These are phyloP conservation scores for Castanea crenata DNA, from an alignment of 306 rosid genomes.

Conservation along the genomic window DNA sequence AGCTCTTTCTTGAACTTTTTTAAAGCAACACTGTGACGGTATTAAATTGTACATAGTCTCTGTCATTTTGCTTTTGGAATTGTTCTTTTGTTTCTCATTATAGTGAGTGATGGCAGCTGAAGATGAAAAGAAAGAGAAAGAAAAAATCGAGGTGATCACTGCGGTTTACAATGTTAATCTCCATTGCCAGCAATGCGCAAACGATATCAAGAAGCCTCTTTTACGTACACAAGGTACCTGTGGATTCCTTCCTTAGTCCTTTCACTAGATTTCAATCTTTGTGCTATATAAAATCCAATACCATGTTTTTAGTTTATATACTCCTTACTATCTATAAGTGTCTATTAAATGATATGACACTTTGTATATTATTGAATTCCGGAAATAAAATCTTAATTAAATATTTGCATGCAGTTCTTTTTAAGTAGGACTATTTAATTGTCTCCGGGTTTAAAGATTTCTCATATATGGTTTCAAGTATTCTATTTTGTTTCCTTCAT, in stretches of 20 bases:
- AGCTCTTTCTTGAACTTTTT: neutral
- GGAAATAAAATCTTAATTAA: too few relatives aligned
- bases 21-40: neutral
- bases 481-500: neutral
- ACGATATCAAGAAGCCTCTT: constrained; percentile 72
- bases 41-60: neutral
- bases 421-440: neutral
- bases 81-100: neutral
- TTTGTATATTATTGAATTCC: too few relatives aligned
- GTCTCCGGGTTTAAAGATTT: neutral
- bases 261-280: neutral
- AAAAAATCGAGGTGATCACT: constrained; percentile 34
- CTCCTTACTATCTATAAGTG: too few relatives aligned
- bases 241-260: neutral
- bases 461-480: too few relatives aligned
- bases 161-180: constrained; percentile 74
- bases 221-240: constrained; percentile 43
- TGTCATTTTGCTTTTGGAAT: neutral
- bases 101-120: constrained; percentile 39
- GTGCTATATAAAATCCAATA: neutral
- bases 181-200: constrained; percentile 80
- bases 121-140: constrained; percentile 30
- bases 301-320: neutral
- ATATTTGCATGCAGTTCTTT: too few relatives aligned
- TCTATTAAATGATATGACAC: too few relatives aligned